Base-by-base conservation (phyloP, 2,329 filamentous ascomycete genomes). In the Ophiostoma angusticollis region DNA sequence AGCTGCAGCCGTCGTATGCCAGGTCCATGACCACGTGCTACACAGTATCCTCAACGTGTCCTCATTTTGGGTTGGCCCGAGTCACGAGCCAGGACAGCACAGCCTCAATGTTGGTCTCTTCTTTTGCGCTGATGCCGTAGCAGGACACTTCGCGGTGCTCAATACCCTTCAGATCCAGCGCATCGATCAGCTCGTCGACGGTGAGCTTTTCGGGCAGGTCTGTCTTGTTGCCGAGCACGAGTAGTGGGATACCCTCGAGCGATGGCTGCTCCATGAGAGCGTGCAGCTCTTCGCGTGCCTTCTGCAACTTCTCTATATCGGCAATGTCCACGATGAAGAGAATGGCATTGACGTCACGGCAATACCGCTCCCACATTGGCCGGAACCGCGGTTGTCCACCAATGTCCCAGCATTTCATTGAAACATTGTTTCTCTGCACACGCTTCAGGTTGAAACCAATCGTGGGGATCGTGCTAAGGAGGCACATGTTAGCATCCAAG, bases 401-500 rank as follows among this genome's bases (percentile, higher is more conserved):
- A 48, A 98, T 77, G 65, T 98, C 91, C 91, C 91, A 98, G 63
- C 91, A 98, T 65, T 96, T 96, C 54, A 98, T 71, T 52, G 91
- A 93, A 59, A 98, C 91, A 74, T 96, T 89, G 52, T 91, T 91
- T 57, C 91, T 89, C 64, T 95, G 87, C 52, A 98, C 86, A 50
- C 83, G 80, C 71, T 96, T 96, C 78, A 95, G 94, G 62, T 96
- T 98, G 70, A 96, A 96, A 49, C 91, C 91, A 53, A 98, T 89
- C 13, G 91, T 98, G 45, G 91, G 91, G 59, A 96, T 95, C 50
- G 89, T 93, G 68, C 89, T 96, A 11, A 27, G 7, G 16, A 24
- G n/a, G 5, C n/a, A 27, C 16, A 11, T 13, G 23, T 31, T 25
- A 42, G 33, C 3, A n/a, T n/a, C n/a, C n/a, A n/a, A n/a, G n/a